A percentile compares a stretch with the other conserved stretches of the same genome.
Conservation (phyloP, 2,329 filamentous ascomycete genomes). For the Pseudogymnoascus verrucosus region DNA sequence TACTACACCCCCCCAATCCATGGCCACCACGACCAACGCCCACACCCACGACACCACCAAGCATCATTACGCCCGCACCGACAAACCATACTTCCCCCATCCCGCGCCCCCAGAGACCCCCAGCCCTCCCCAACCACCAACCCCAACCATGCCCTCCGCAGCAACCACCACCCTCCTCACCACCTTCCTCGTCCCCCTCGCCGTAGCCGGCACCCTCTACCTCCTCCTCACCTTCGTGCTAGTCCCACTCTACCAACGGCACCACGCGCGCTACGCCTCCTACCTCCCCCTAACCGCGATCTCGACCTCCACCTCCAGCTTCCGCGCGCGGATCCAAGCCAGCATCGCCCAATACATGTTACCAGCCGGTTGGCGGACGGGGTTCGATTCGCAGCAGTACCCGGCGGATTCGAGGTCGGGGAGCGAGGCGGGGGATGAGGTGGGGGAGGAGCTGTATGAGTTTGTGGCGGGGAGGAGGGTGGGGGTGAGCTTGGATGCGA, state of each 20-base stretch:
- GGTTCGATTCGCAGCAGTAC: conserved; percentile 34
- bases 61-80: not conserved
- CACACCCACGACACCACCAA: not conserved
- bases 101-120: conserved; percentile 19
- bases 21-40: not conserved
- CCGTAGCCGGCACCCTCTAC: conserved; percentile 64
- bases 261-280: conserved; percentile 62
- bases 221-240: conserved; percentile 56
- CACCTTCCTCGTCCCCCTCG: conserved; percentile 60
- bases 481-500: conserved; percentile 29
- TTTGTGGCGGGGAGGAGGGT: conserved; percentile 41
- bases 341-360: conserved; percentile 34
- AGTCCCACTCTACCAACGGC: conserved; percentile 60
- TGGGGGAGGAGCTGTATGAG: conserved; percentile 61
- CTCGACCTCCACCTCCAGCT: conserved; percentile 42
- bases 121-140: conserved; percentile 23
- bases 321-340: conserved; percentile 44
- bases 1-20: not conserved
- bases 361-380: conserved; percentile 42
- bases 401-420: conserved; percentile 36
- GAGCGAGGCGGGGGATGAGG: conserved; percentile 52
- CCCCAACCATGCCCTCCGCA: conserved; percentile 23
- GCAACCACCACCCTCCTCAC: conserved; percentile 12
- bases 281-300: conserved; percentile 61
- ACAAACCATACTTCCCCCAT: not conserved